These are phyloP conservation scores for Pyrenophora seminiperda DNA, from an alignment of 2,329 filamentous ascomycete genomes.

Conservation along the genomic window DNA sequence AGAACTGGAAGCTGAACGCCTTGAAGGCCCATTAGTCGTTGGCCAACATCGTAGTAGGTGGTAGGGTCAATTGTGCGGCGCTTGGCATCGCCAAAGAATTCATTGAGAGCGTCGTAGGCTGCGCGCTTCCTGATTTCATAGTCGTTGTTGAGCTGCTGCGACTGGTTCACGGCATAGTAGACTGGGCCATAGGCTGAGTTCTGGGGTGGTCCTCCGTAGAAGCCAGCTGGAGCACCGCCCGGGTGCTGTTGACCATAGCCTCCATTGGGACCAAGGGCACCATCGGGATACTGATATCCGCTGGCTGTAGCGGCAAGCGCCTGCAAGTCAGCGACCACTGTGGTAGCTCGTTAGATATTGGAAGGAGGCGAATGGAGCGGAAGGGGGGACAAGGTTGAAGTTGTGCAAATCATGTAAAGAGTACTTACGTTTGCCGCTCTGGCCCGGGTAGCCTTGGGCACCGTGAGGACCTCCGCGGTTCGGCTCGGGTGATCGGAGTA, in stretches of 20 bases:
- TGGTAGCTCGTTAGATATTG: slow-evolving; percentile 42
- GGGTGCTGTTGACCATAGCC: slow-evolving; percentile 58
- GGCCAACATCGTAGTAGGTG: slow-evolving; percentile 90
- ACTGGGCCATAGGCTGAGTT: slow-evolving; percentile 68
- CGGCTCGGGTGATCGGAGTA: slow-evolving; percentile 67
- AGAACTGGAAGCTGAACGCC: slow-evolving; percentile 61
- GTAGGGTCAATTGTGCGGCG: slow-evolving; percentile 85
- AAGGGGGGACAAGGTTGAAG: not conserved
- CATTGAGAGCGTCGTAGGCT: slow-evolving; percentile 84
- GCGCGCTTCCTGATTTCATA: slow-evolving; percentile 78
- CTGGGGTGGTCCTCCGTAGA: slow-evolving; percentile 61
- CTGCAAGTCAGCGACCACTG: slow-evolving; percentile 55
- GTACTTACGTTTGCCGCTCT: slow-evolving; percentile 49
- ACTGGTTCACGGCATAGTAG: slow-evolving; percentile 74
- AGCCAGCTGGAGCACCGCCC: slow-evolving; percentile 52
- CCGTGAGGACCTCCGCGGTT: slow-evolving; percentile 52
- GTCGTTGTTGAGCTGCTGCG: slow-evolving; percentile 69
- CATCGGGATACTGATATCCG: slow-evolving; percentile 55
- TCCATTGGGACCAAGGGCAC: slow-evolving; percentile 43
- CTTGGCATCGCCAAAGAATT: slow-evolving; percentile 93
- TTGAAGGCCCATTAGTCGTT: slow-evolving; percentile 82
- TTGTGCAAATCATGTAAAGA: slow-evolving; percentile 8
- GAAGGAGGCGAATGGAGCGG: slow-evolving; percentile 24
- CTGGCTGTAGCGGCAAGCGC: slow-evolving; percentile 56
- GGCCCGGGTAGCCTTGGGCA: slow-evolving; percentile 43